Base-by-base conservation (phyloP, 495 filamentous ascomycete genomes). In the Aspergillus incahuasiensis region DNA sequence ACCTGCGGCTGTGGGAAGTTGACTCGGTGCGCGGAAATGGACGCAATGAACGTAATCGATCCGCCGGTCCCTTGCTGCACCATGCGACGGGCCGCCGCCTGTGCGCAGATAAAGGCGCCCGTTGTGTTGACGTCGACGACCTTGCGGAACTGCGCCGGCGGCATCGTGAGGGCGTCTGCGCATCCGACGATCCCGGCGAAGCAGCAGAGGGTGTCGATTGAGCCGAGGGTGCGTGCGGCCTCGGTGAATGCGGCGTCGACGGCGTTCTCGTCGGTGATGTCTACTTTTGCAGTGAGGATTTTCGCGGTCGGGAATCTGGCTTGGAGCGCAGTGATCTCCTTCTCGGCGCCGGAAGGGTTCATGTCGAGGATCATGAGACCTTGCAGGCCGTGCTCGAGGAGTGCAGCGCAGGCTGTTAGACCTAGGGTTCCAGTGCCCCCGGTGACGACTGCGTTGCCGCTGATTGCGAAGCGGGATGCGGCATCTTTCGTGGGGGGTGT, bases 161-260 rank as follows among this genome's bases (percentile, higher is more conserved):
- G 59, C 74, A 83, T 79, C 21, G 83, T 79, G 2, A 82, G 56
- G 0, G 85, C 79, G 52, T 77, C 77, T 1, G 71, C 69, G 55
- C 80, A 84, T 39, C 73, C 74, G 18, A 88, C 87, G 13, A 88
- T 77, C 28, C 87, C 87, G 0, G 85, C 86, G 59, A 89, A 87
- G 49, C 81, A 82, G 56, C 81, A 73, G 6, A 89, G 68, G 54
- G 83, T 79, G 57, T 81, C 71, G 2, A 89, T 52, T 21, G 69
- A 59, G 0, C 84, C 83, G 1, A 87, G 64, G 19, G 48, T n/a
- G 4, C 65, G 69, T 0, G 72, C 73, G 16, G 69, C 60, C 13
- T 65, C 59, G 3, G 82, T 70, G 0, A 76, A 74, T 2, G 49
- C 38, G 15, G 59, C 53, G 1, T 68, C 57, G 7, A 89, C 66